phyloP scores from a whole-genome alignment of 805 yeast genomes.

The Zygoascus flipseniorum region DNA sequence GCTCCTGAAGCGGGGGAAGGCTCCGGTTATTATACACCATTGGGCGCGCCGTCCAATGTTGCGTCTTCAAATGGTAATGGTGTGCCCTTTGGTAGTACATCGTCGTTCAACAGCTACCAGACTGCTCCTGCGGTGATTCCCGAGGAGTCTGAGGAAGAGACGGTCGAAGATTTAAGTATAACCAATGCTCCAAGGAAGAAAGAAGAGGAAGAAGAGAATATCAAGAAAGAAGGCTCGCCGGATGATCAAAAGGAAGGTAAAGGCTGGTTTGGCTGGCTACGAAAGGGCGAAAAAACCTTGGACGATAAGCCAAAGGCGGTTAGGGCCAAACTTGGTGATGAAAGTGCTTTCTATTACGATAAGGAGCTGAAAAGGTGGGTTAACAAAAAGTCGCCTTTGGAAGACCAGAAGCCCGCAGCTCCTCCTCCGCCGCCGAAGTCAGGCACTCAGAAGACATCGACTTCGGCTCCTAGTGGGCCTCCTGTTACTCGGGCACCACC shows the following conservation, averaged over 20 bases:
- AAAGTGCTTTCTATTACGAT: conserved; percentile 67
- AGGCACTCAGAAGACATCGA: conserved; percentile 28
- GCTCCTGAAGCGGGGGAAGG: conserved; percentile 12
- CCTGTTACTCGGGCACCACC: conserved; percentile 3
- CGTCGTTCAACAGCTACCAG: conserved; percentile 6
- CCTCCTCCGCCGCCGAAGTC: conserved; percentile 61
- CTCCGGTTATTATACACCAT: conserved; percentile 6
- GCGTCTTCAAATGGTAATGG: conserved; percentile 1
- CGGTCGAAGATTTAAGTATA: conserved; percentile 15
- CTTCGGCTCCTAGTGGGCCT: neutral
- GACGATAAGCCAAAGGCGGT: conserved; percentile 64
- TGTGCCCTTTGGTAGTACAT: conserved; percentile 1
- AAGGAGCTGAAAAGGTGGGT: conserved; percentile 84
- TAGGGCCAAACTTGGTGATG: conserved; percentile 80
- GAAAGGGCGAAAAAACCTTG: conserved; percentile 35
- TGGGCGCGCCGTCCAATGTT: neutral
- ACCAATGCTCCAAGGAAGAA: conserved; percentile 9
- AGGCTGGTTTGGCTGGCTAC: conserved; percentile 54
- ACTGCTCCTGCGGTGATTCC: conserved; percentile 7
- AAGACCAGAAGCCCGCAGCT: conserved; percentile 36
- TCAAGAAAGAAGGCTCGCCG: conserved; percentile 19
- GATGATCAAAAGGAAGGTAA: conserved; percentile 19
- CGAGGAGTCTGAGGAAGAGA: conserved; percentile 9
- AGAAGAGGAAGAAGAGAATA: conserved; percentile 18
- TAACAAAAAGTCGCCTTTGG: conserved; percentile 43